A percentile compares a stretch with the other conserved stretches of the same genome.
phyloP scores from a whole-genome alignment of 164 flowering plant species.

The Vitis labrusca region DNA sequence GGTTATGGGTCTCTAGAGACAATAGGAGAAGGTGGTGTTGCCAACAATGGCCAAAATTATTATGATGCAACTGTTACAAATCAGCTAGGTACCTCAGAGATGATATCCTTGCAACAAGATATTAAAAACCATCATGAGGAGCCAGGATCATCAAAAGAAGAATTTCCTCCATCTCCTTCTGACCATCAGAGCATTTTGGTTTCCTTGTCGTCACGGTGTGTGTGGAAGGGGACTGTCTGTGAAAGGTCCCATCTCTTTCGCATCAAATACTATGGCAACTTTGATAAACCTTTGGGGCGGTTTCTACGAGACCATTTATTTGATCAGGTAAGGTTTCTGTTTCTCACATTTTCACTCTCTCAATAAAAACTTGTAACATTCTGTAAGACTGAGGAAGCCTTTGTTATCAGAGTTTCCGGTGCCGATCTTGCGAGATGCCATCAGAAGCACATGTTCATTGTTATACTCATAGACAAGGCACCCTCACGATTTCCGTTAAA shows the following conservation, averaged over 20 bases:
- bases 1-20: conserved; percentile 22
- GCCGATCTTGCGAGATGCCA: conserved; percentile 91
- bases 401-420: conserved; percentile 57
- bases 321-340: conserved; percentile 61
- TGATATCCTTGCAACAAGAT: conserved; percentile 38
- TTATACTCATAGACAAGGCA: conserved; percentile 95
- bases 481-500: conserved; percentile 93
- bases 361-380: not conserved
- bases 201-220: conserved; percentile 85
- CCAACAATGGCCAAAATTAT: conserved; percentile 16
- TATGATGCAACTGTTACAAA: conserved; percentile 13
- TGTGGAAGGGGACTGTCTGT: conserved; percentile 98
- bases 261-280: conserved; percentile 92
- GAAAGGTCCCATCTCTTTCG: conserved; percentile 89
- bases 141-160: conserved; percentile 55
- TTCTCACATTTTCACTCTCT: not conserved
- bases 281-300: conserved; percentile 93
- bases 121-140: conserved; percentile 35
- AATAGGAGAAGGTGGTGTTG: conserved; percentile 14
- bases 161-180: conserved; percentile 88
- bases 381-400: conserved; percentile 14
- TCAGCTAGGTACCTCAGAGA: conserved; percentile 27
- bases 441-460: conserved; percentile 98
- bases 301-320: conserved; percentile 86
- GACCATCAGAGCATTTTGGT: conserved; percentile 97